Base-by-base conservation (phyloP, 768 basidiomycete species). In the Lactifluus echinatus region DNA sequence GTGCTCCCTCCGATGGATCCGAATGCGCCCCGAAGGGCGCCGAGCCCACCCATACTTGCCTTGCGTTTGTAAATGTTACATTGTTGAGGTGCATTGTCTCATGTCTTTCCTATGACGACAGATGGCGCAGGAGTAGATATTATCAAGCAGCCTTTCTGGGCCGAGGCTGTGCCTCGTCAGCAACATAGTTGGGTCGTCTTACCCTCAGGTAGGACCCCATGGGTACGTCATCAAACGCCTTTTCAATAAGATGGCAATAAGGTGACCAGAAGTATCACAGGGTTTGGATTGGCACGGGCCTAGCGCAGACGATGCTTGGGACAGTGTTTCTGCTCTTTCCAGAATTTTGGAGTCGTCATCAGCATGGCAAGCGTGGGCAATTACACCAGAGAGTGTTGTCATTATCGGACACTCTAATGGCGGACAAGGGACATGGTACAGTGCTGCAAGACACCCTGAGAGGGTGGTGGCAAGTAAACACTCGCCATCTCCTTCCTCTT, bases 271-370 rank as follows among this genome's bases (percentile, higher is more conserved):
- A 37, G 8, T 12, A 7, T 39, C n/a, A 34, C 40, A 90, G 89
- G 93, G 93, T 1, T 75, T 93, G 43, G 93, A 96, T 68, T 95
- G 93, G 93, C 93, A 91, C 64, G 93, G 92, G 0, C 83, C 84
- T 4, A 91, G 89, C 65, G 75, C 84, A 11, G 67, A 70, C 14
- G 89, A 93, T 65, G 85, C 80, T 1, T 89, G 87, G 79, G 68
- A 66, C 14, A 71, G 82, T 2, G 70, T 91, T 6, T 77, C 79
- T 26, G 81, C 84, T 2, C 71, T 93, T 34, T 66, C 69, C 2
- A 36, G 29, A 2, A 77, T 89, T 37, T 65, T 87, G 4, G 61
- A 70, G 7, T 52, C 54, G 4, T 68, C 67, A 15, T 50, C 64
- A 23, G 43, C 67, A 3, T 80, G 79, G 80, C 64, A 68, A 53